Evolutionary conservation across 2,329 filamentous ascomycete species (phyloP).

Genomic region (Phyllosticta paracitricarpa): DNA sequence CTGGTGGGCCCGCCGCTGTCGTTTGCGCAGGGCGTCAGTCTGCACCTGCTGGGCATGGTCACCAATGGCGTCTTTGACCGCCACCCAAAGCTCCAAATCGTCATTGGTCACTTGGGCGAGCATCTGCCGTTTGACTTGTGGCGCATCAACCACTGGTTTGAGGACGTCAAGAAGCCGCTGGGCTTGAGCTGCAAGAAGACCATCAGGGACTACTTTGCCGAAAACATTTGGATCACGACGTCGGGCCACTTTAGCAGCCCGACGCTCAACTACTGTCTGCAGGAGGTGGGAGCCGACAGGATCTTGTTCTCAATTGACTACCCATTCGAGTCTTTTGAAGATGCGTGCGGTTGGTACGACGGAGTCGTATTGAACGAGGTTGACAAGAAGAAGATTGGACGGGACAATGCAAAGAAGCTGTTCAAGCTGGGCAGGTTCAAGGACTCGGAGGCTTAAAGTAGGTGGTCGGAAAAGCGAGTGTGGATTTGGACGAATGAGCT

Average conservation of each 20-base stretch:
- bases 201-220: slow-evolving; percentile 29
- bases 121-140: slow-evolving; percentile 34
- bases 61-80: slow-evolving; percentile 35
- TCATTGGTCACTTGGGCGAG: slow-evolving; percentile 37
- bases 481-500: neutral
- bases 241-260: slow-evolving; percentile 33
- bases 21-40: slow-evolving; percentile 34
- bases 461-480: neutral
- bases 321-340: slow-evolving; percentile 18
- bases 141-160: slow-evolving; percentile 34
- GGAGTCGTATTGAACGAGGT: neutral
- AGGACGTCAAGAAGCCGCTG: slow-evolving; percentile 32
- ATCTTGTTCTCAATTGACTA: slow-evolving; percentile 34
- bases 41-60: slow-evolving; percentile 37
- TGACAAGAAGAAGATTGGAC: slow-evolving; percentile 30
- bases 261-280: slow-evolving; percentile 32
- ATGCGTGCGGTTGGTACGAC: slow-evolving; percentile 22
- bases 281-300: slow-evolving; percentile 29
- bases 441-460: slow-evolving; percentile 14
- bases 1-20: slow-evolving; percentile 23
- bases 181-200: slow-evolving; percentile 22
- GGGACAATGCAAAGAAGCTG: slow-evolving; percentile 37
- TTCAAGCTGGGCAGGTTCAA: slow-evolving; percentile 23
- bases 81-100: slow-evolving; percentile 32
- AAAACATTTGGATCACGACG: slow-evolving; percentile 35